A percentile compares a stretch with the other conserved stretches of the same genome.
phyloP scores from a whole-genome alignment of 2,329 filamentous ascomycete species.

The Hypomyces perniciosus region DNA sequence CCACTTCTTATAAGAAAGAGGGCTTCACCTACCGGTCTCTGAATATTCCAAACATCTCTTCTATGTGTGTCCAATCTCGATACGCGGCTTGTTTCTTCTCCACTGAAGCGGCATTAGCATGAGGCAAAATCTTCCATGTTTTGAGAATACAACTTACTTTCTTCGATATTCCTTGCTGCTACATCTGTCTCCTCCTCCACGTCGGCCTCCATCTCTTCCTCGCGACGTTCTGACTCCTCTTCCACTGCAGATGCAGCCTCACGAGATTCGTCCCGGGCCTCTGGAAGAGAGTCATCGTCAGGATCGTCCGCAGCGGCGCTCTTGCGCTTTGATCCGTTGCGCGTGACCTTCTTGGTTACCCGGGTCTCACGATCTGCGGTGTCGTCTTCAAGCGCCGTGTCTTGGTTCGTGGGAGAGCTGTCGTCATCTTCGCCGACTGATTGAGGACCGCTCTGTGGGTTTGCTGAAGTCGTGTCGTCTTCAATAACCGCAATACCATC shows the following conservation, averaged over 20 bases:
- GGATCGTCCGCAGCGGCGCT: slow-evolving; percentile 21
- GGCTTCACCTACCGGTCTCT: slow-evolving; percentile 60
- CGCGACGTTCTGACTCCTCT: slow-evolving; percentile 44
- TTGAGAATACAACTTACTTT: slow-evolving; percentile 40
- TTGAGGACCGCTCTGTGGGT: slow-evolving; percentile 33
- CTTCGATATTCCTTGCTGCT: slow-evolving; percentile 57
- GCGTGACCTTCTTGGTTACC: slow-evolving; percentile 35
- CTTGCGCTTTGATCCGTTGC: slow-evolving; percentile 36
- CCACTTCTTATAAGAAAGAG: slow-evolving; percentile 15
- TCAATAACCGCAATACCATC: slow-evolving; percentile 28
- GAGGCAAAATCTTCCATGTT: not conserved
- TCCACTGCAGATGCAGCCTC: slow-evolving; percentile 36
- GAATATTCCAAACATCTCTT: slow-evolving; percentile 82
- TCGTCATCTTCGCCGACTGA: slow-evolving; percentile 44
- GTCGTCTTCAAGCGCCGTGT: slow-evolving; percentile 26
- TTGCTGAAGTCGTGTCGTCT: slow-evolving; percentile 31
- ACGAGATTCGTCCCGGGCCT: slow-evolving; percentile 26
- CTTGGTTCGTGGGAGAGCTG: slow-evolving; percentile 22
- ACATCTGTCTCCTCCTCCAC: slow-evolving; percentile 55
- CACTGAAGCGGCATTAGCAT: slow-evolving; percentile 43
- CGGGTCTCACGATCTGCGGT: slow-evolving; percentile 27
- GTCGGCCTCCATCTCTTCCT: slow-evolving; percentile 49
- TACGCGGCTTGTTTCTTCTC: slow-evolving; percentile 74
- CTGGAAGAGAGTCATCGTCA: slow-evolving; percentile 27
- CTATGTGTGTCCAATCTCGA: slow-evolving; percentile 71